Percentiles rank a stretch among this genome's conserved stretches.
These are phyloP conservation scores for Berberis vulgaris DNA, from an alignment of 164 flowering plant genomes.

Conservation along the genomic window DNA sequence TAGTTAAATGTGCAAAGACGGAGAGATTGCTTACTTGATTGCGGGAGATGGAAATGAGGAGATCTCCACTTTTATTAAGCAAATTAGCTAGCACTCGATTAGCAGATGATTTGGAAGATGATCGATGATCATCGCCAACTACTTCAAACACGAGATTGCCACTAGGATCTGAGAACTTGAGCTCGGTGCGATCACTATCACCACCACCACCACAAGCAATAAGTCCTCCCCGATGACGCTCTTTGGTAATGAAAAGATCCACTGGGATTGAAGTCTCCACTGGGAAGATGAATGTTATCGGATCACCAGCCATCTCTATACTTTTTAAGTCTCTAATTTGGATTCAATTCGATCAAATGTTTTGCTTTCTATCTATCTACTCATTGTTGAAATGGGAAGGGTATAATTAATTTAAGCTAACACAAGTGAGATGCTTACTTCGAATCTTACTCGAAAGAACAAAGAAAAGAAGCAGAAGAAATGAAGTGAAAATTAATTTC, in stretches of 20 bases:
- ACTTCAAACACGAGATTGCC: slow-evolving; percentile 6
- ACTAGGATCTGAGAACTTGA: neutral
- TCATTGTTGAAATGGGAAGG: too few relatives aligned
- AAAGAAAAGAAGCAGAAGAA: too few relatives aligned
- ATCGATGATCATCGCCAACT: neutral
- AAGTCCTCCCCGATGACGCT: neutral
- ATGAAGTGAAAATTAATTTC: too few relatives aligned
- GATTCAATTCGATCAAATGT: too few relatives aligned
- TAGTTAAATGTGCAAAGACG: neutral
- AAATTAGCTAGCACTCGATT: neutral
- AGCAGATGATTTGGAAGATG: slow-evolving; percentile 7
- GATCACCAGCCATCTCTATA: neutral
- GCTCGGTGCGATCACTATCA: slow-evolving; percentile 10
- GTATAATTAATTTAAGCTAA: too few relatives aligned
- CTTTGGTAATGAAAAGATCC: slow-evolving; percentile 3
- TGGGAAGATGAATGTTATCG: neutral
- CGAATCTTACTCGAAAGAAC: too few relatives aligned
- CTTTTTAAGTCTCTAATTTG: neutral
- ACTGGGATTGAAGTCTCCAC: slow-evolving; percentile 1
- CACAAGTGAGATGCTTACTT: too few relatives aligned
- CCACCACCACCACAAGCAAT: too few relatives aligned
- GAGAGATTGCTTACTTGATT: slow-evolving; percentile 6
- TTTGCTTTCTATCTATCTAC: too few relatives aligned
- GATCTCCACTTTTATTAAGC: neutral
- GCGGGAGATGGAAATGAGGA: slow-evolving; percentile 1